phyloP scores from a whole-genome alignment of 257 asterid species.

The Forsythia suspensa region DNA sequence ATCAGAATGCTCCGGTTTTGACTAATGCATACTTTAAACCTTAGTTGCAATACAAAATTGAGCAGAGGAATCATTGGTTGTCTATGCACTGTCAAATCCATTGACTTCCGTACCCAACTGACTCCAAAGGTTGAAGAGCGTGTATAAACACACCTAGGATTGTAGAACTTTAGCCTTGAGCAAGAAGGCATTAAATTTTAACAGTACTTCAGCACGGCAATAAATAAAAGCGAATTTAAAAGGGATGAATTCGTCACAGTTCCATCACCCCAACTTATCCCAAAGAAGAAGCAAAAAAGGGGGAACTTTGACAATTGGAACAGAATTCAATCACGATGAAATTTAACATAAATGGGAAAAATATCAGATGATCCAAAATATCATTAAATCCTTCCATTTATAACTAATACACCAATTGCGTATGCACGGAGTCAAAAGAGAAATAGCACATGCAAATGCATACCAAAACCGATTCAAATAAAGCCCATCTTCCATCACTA shows the following conservation, averaged over 20 bases:
- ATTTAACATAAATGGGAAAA: slow-evolving; percentile 10
- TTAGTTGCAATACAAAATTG: not conserved
- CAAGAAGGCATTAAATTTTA: not conserved
- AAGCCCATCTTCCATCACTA: not conserved
- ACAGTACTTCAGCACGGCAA: not conserved
- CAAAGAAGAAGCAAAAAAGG: not conserved
- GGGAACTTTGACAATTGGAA: slow-evolving; percentile 9
- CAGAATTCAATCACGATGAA: slow-evolving; percentile 4
- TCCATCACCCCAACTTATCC: slow-evolving; percentile 14
- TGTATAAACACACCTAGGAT: not conserved
- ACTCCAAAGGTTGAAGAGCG: slow-evolving; percentile 2
- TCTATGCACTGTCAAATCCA: not conserved
- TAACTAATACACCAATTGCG: not conserved
- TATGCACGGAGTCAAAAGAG: not conserved
- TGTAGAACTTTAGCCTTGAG: slow-evolving; percentile 6
- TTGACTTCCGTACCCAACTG: not conserved
- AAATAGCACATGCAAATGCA: slow-evolving; percentile 25
- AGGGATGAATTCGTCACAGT: not conserved
- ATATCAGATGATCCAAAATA: not conserved
- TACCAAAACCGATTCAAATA: not conserved
- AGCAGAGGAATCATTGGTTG: not conserved
- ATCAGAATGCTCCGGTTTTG: not conserved
- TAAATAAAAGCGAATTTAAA: not conserved
- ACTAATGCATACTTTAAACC: not conserved
- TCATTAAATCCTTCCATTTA: slow-evolving; percentile 7